A percentile compares a stretch with the other conserved stretches of the same genome.
Conservation (phyloP, 371 early-diverging fungal genomes). For the Mortierella sp. region DNA sequence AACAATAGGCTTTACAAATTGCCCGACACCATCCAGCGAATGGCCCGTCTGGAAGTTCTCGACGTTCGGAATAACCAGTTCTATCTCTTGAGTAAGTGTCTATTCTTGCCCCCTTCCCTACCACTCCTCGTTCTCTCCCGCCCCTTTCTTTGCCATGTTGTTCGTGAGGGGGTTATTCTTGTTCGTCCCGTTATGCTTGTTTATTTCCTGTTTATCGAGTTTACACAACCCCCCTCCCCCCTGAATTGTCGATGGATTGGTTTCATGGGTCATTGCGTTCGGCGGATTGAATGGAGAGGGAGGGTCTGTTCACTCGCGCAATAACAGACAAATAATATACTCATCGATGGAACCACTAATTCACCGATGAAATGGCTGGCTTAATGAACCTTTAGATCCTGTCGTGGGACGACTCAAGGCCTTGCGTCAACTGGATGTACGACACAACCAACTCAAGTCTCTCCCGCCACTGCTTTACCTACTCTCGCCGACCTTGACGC, state of each 20-base stretch:
- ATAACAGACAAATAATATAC: background rate
- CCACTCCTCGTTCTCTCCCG: background rate
- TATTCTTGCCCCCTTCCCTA: background rate
- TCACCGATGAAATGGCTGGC: background rate
- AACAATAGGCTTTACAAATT: slow-evolving; percentile 75
- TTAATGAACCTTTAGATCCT: slow-evolving; percentile 24
- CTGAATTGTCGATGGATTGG: background rate
- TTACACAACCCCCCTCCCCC: background rate
- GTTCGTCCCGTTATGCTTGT: background rate
- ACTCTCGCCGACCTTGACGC: slow-evolving; percentile 36
- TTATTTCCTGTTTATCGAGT: background rate
- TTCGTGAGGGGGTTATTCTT: background rate
- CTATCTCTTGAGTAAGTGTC: slow-evolving; percentile 49
- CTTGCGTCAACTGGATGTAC: slow-evolving; percentile 68
- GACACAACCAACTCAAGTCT: slow-evolving; percentile 64
- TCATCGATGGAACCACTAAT: background rate
- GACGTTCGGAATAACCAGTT: slow-evolving; percentile 49
- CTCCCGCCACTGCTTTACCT: slow-evolving; percentile 63
- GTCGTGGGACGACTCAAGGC: slow-evolving; percentile 54
- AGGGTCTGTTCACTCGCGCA: background rate
- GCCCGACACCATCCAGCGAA: slow-evolving; percentile 65
- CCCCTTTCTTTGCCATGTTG: background rate
- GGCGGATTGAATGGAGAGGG: background rate
- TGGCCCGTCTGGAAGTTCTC: slow-evolving; percentile 60
- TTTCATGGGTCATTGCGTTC: background rate